Base-by-base conservation (phyloP, 306 rosid species). In the Macrotyloma uniflorum region DNA sequence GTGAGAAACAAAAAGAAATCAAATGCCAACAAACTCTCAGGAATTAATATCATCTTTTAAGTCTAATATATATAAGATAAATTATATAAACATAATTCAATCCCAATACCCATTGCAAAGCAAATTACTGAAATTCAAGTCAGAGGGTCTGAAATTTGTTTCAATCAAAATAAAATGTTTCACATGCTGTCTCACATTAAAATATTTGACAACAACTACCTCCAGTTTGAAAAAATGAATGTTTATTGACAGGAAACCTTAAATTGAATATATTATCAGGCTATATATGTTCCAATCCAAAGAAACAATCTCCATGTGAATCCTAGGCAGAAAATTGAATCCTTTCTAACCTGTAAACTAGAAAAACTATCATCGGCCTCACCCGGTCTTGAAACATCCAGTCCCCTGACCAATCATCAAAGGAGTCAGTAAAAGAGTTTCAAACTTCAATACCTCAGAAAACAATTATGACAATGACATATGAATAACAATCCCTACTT, bases 311-410 rank as follows among this genome's bases (percentile, higher is more conserved):
- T 50, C 58, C 72, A 38, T 51, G 81, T 49, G 66, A 59, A 85
- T 43, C 84, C 42, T 71, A 79, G 63, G 67, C 63, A 72, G 61
- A 71, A 67, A 55, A 42, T 66, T 72, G 59, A 76, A 65, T 72
- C 63, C 33, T 66, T 83, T 67, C 82, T 72, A 88, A 92, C 98
- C 93, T 92, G 97, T 87, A 95, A 86, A 82, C 84, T 87, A 74
- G 90, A 83, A 86, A 83, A 92, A 81, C 86, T 89, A 75, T 95
- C 96, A 18, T 89, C 96, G 24, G 58, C 85, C 9, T 95, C 93
- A 61, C 97, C 98, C 45, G 98, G 88, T 79, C 87, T 89, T 73
- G 93, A 84, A 83, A 83, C 96, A 72, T 89, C 98, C 75, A 89
- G 87, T 75, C 98, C 98, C 91, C 98, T 95, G 85, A 75, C 30